These are phyloP conservation scores for Eucalyptus caleyi DNA, from an alignment of 345 rosid genomes.

Conservation along the genomic window DNA sequence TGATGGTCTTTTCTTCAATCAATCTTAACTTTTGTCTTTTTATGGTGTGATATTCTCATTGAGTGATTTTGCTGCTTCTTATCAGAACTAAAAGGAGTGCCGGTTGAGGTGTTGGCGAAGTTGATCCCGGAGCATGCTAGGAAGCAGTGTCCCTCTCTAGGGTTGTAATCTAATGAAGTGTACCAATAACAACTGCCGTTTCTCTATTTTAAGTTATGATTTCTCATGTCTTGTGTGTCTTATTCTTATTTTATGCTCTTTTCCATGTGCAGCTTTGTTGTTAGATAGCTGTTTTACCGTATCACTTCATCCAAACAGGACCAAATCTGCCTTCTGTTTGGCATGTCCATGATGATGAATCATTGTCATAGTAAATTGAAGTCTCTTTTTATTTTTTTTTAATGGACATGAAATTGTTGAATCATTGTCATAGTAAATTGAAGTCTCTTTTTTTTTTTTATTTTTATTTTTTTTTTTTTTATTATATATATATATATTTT, in stretches of 20 bases:
- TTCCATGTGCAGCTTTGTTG: not conserved
- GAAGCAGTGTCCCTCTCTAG: constrained; percentile 68
- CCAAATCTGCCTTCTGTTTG: not conserved
- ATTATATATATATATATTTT: no score
- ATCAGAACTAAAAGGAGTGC: constrained; percentile 78
- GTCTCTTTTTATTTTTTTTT: not conserved
- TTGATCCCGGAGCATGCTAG: constrained; percentile 82
- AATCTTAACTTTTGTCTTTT: not conserved
- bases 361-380: not conserved
- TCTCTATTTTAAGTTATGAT: not conserved
- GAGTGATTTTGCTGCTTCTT: not conserved
- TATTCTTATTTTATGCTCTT: not conserved
- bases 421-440: not conserved
- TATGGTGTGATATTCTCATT: not conserved
- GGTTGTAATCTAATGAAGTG: constrained; percentile 25
- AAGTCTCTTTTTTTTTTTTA: not conserved
- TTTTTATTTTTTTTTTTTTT: no score
- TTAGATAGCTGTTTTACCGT: not conserved
- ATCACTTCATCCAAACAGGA: not conserved
- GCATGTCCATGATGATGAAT: not conserved
- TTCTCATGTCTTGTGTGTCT: not conserved
- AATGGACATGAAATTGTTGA: not conserved
- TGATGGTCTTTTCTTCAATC: not conserved
- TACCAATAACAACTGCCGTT: not conserved
- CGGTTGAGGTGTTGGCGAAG: constrained; percentile 52